Percentiles rank a stretch among this genome's conserved stretches.
Conservation (phyloP, 2,329 filamentous ascomycete species). For the Alternaria gansuensis region DNA sequence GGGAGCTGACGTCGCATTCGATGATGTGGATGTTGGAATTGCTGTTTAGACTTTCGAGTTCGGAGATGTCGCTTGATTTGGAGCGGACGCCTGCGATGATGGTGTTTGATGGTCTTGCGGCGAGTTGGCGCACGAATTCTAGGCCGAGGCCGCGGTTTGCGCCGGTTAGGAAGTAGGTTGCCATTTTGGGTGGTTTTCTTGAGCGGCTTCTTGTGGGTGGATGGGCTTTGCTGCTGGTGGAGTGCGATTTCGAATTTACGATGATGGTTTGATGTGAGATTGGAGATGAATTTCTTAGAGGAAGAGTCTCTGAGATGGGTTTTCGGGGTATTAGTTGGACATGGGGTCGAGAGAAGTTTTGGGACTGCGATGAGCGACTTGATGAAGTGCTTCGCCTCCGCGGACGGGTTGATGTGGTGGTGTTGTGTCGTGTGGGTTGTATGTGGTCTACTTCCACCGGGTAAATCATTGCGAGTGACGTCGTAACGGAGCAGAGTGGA, state of each 20-base stretch:
- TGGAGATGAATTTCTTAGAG: constrained; percentile 10
- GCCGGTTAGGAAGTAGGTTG: constrained; percentile 47
- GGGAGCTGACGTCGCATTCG: constrained; percentile 52
- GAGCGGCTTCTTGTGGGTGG: neutral
- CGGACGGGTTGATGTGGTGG: constrained; percentile 9
- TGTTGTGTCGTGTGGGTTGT: constrained; percentile 16
- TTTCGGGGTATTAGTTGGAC: constrained; percentile 5
- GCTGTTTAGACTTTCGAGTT: constrained; percentile 38
- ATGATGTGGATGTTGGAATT: constrained; percentile 51
- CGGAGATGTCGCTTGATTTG: constrained; percentile 39
- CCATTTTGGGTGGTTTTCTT: constrained; percentile 31
- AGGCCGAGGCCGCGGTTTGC: constrained; percentile 47
- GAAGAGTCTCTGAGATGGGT: constrained; percentile 1
- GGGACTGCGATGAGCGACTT: constrained; percentile 10
- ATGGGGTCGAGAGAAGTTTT: constrained; percentile 24
- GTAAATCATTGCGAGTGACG: constrained; percentile 23
- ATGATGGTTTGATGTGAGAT: constrained; percentile 14
- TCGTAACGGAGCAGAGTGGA: neutral
- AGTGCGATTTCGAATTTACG: constrained; percentile 7
- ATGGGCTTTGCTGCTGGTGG: neutral
- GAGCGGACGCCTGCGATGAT: constrained; percentile 55
- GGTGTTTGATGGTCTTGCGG: constrained; percentile 44
- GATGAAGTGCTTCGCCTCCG: constrained; percentile 24
- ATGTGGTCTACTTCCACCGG: constrained; percentile 21
- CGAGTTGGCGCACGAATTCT: constrained; percentile 45